These are phyloP conservation scores for Alternaria brassicae DNA, from an alignment of 2,329 filamentous ascomycete genomes.

Conservation along the genomic window DNA sequence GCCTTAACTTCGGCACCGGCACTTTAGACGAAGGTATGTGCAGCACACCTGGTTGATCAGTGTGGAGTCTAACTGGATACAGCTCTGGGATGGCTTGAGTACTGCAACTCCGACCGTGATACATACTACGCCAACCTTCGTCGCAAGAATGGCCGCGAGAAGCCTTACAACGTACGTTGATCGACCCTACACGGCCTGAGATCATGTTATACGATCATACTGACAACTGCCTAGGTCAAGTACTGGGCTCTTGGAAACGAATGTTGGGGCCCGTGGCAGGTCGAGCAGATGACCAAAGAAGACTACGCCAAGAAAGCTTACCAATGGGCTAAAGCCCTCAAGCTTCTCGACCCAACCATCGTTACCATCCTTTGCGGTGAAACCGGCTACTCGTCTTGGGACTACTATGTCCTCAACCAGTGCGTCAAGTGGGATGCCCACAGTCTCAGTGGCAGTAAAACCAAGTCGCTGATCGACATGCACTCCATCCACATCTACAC, in stretches of 20 bases:
- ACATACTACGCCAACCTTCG: slow-evolving; percentile 84
- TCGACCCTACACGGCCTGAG: too few species aligned
- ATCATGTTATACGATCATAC: not conserved
- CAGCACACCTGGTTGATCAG: too few species aligned
- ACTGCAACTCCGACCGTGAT: slow-evolving; percentile 80
- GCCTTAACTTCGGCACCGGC: slow-evolving; percentile 80
- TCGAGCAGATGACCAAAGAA: slow-evolving; percentile 72
- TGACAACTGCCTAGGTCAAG: slow-evolving; percentile 59
- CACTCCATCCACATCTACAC: slow-evolving; percentile 84
- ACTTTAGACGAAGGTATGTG: slow-evolving; percentile 60
- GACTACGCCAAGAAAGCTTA: slow-evolving; percentile 72
- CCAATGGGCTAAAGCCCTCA: slow-evolving; percentile 76
- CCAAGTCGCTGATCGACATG: slow-evolving; percentile 71
- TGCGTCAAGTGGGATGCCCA: slow-evolving; percentile 64
- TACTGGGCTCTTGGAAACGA: slow-evolving; percentile 88
- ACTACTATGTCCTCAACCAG: slow-evolving; percentile 74
- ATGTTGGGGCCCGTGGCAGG: slow-evolving; percentile 49
- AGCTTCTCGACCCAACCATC: slow-evolving; percentile 73
- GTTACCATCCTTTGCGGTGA: slow-evolving; percentile 77
- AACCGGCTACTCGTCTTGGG: slow-evolving; percentile 73
- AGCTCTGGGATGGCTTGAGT: slow-evolving; percentile 81
- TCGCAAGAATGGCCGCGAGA: slow-evolving; percentile 73
- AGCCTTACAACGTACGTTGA: slow-evolving; percentile 72
- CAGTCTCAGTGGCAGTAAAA: slow-evolving; percentile 56
- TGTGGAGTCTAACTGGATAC: slow-evolving; percentile 22